These are phyloP conservation scores for Fibroporia radiculosa DNA, from an alignment of 768 basidiomycete species.

Conservation along the genomic window DNA sequence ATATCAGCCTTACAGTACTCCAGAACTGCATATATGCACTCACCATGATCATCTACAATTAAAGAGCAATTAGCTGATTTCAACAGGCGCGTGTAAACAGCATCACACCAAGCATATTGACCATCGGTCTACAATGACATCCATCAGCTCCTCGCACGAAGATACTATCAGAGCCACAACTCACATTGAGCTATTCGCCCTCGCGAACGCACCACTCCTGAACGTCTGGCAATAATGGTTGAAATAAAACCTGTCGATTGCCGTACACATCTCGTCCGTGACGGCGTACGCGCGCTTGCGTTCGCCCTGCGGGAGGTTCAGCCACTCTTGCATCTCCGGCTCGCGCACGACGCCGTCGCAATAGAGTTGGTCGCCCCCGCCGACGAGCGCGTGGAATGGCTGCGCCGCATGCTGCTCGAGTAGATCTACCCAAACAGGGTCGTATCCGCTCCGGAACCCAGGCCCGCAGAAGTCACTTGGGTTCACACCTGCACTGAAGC, in stretches of 20 bases:
- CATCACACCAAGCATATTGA: slow-evolving; percentile 72
- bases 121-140: slow-evolving; percentile 70
- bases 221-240: slow-evolving; percentile 87
- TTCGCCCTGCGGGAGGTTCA: slow-evolving; percentile 47
- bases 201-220: slow-evolving; percentile 82
- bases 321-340: slow-evolving; percentile 85
- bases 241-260: slow-evolving; percentile 86
- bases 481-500: slow-evolving; percentile 85
- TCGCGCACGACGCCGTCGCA: slow-evolving; percentile 80
- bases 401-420: slow-evolving; percentile 68
- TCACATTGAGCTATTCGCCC: slow-evolving; percentile 90
- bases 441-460: slow-evolving; percentile 74
- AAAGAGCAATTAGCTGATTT: slow-evolving; percentile 3
- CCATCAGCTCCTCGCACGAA: slow-evolving; percentile 43
- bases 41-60: slow-evolving; percentile 72
- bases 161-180: too few relatives aligned
- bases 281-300: slow-evolving; percentile 53
- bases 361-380: slow-evolving; percentile 92
- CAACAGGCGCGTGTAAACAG: not conserved
- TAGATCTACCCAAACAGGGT: slow-evolving; percentile 93
- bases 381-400: slow-evolving; percentile 88
- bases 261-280: slow-evolving; percentile 61
- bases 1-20: slow-evolving; percentile 9
- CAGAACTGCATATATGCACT: slow-evolving; percentile 21
- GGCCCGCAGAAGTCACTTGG: slow-evolving; percentile 79